Conservation (phyloP, 768 basidiomycete genomes). For the Kwoniella dejecticola region DNA sequence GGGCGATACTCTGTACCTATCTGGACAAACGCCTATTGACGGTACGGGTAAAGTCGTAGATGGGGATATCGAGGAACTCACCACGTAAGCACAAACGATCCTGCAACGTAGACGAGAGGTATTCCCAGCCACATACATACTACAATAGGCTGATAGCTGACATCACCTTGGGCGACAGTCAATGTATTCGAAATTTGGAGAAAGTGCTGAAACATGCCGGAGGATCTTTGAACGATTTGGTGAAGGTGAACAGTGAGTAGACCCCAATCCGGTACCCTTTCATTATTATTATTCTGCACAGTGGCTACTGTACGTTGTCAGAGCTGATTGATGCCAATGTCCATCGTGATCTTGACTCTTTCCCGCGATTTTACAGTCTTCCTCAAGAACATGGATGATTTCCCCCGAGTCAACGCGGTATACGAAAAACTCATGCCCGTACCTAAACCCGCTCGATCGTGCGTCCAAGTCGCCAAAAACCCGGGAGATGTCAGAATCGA, state of each 20-base stretch:
- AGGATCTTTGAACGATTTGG: slow-evolving; percentile 10
- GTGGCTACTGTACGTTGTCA: too few relatives aligned
- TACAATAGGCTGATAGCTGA: not conserved
- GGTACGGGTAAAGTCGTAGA: slow-evolving; percentile 13
- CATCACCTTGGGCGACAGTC: too few relatives aligned
- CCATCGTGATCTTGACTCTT: too few relatives aligned
- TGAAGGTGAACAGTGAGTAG: slow-evolving; percentile 18
- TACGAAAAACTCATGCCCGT: slow-evolving; percentile 13
- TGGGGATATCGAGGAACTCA: slow-evolving; percentile 15
- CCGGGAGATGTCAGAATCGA: slow-evolving; percentile 15
- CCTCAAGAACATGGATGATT: slow-evolving; percentile 16
- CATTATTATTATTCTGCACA: not conserved
- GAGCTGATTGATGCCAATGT: too few relatives aligned
- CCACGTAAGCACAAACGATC: slow-evolving; percentile 8
- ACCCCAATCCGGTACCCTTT: not conserved
- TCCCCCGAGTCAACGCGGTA: slow-evolving; percentile 10
- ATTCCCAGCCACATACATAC: not conserved
- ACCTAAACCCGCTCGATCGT: slow-evolving; percentile 20
- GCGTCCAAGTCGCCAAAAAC: slow-evolving; percentile 14
- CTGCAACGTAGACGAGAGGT: too few relatives aligned
- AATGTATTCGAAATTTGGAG: slow-evolving; percentile 18
- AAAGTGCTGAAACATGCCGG: slow-evolving; percentile 15
- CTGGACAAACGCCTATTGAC: slow-evolving; percentile 15
- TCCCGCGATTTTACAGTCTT: too few relatives aligned
- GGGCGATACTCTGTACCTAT: slow-evolving; percentile 15